Percentiles rank a stretch among this genome's conserved stretches.
These are phyloP conservation scores for Albophoma yamanashiensis DNA, from an alignment of 2,329 filamentous ascomycete species.

Conservation along the genomic window DNA sequence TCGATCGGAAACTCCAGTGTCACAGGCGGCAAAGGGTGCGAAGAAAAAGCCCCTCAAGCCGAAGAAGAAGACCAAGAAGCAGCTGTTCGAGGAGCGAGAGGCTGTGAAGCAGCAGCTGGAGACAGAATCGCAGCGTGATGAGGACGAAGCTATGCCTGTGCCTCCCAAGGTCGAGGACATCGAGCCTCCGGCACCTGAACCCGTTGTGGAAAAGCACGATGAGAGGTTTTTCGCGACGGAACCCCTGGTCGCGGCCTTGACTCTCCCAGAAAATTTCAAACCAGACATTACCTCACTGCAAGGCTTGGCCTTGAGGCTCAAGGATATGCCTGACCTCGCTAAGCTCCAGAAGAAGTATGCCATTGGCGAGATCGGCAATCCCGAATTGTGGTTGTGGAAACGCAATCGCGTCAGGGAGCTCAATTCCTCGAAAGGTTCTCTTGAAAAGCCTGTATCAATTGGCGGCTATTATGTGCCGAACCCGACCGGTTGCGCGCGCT, in stretches of 20 bases:
- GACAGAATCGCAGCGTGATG: conserved; percentile 23
- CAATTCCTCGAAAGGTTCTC: conserved; percentile 26
- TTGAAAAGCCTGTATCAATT: conserved; percentile 30
- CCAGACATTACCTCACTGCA: conserved; percentile 35
- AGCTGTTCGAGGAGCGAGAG: conserved; percentile 58
- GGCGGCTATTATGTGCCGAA: conserved; percentile 77
- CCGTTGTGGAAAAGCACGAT: conserved; percentile 38
- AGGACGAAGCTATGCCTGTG: conserved; percentile 30
- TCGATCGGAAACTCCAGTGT: conserved; percentile 35
- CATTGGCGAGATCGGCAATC: conserved; percentile 32
- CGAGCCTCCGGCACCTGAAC: conserved; percentile 15
- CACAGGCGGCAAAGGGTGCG: conserved; percentile 33
- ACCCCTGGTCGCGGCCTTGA: conserved; percentile 32
- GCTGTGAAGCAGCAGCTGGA: conserved; percentile 47
- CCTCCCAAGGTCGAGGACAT: conserved; percentile 16
- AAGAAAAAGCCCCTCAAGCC: conserved; percentile 46
- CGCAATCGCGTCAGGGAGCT: conserved; percentile 45
- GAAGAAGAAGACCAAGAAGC: conserved; percentile 73
- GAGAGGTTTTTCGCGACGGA: conserved; percentile 39
- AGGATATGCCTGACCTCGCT: conserved; percentile 37
- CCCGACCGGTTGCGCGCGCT: conserved; percentile 72
- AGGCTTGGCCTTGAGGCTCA: conserved; percentile 28
- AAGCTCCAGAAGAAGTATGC: conserved; percentile 39
- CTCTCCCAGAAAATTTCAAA: conserved; percentile 31
- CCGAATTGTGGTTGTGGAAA: conserved; percentile 47